phyloP scores from a whole-genome alignment of 306 rosid genomes.

The Citrullus amarus region DNA sequence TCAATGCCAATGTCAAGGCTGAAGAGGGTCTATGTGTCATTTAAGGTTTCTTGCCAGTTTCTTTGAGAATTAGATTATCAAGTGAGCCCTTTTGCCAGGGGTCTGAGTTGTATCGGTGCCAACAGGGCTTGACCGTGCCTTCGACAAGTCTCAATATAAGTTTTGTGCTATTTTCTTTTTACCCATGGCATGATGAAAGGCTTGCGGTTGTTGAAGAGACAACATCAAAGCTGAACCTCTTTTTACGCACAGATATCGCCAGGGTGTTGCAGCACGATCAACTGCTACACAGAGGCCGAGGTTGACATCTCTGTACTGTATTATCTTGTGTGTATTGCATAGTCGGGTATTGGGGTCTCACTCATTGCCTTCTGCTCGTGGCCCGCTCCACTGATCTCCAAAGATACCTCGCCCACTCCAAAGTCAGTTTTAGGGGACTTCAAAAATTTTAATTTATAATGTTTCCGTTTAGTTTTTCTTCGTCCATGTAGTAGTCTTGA shows the following conservation, averaged over 20 bases:
- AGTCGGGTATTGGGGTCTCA: neutral
- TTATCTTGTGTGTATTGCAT: neutral
- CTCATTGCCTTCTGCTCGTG: neutral
- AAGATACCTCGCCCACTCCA: neutral
- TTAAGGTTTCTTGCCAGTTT: neutral
- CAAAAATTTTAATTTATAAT: neutral
- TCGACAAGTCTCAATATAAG: neutral
- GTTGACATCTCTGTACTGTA: neutral
- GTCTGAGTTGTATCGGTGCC: neutral
- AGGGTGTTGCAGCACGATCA: neutral
- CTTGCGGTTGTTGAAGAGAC: neutral
- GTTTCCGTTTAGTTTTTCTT: neutral
- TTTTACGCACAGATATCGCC: neutral
- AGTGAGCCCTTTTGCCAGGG: neutral
- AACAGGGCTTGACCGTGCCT: neutral
- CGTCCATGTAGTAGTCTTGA: neutral
- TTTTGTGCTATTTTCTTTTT: neutral
- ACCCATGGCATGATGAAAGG: neutral
- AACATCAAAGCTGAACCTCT: neutral
- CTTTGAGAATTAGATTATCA: neutral
- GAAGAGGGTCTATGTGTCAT: neutral
- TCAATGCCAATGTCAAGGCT: neutral
- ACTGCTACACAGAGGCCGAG: slow-evolving; percentile 4
- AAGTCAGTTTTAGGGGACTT: neutral
- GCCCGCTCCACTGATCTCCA: neutral